phyloP scores from a whole-genome alignment of 108 stramenopile genomes.

The Nannochloropsis gaditana region DNA sequence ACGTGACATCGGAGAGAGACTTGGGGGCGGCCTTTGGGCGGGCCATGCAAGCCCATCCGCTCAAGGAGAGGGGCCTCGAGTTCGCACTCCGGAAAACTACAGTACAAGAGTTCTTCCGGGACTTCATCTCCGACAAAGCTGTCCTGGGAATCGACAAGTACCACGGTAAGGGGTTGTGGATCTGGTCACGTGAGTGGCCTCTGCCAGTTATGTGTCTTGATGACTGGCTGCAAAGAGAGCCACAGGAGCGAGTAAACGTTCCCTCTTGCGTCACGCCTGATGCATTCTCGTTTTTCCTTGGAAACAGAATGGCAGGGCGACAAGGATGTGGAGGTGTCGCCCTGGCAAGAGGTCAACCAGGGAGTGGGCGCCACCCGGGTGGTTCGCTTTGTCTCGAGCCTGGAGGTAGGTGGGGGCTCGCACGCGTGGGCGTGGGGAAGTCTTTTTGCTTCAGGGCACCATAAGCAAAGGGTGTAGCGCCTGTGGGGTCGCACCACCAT shows the following conservation, averaged over 20 bases:
- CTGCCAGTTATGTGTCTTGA: too few species aligned
- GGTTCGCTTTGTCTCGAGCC: slow-evolving; percentile 19
- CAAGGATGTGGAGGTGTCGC: slow-evolving; percentile 30
- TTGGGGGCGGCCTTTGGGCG: not conserved
- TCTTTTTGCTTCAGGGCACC: too few species aligned
- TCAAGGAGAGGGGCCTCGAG: slow-evolving; percentile 1
- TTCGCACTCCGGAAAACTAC: not conserved
- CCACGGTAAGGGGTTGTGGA: slow-evolving; percentile 21
- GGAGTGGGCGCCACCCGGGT: slow-evolving; percentile 36
- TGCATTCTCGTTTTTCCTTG: not conserved
- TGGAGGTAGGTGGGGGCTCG: not conserved
- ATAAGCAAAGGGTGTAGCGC: too few species aligned
- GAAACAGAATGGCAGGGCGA: slow-evolving; percentile 27
- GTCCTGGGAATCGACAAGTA: slow-evolving; percentile 25
- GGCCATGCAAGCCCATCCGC: not conserved
- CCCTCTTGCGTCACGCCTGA: too few species aligned
- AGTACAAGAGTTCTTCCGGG: slow-evolving; percentile 24
- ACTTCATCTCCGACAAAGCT: slow-evolving; percentile 37
- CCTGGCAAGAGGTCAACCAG: slow-evolving; percentile 31
- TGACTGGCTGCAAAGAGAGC: too few species aligned
- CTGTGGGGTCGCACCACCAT: too few species aligned
- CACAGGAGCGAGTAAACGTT: too few species aligned
- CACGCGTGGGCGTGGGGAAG: not conserved
- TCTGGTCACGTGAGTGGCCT: too few species aligned
- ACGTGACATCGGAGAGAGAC: slow-evolving; percentile 12